Conservation (phyloP, 2,329 filamentous ascomycete genomes). For the Hirsutella rhossiliensis region DNA sequence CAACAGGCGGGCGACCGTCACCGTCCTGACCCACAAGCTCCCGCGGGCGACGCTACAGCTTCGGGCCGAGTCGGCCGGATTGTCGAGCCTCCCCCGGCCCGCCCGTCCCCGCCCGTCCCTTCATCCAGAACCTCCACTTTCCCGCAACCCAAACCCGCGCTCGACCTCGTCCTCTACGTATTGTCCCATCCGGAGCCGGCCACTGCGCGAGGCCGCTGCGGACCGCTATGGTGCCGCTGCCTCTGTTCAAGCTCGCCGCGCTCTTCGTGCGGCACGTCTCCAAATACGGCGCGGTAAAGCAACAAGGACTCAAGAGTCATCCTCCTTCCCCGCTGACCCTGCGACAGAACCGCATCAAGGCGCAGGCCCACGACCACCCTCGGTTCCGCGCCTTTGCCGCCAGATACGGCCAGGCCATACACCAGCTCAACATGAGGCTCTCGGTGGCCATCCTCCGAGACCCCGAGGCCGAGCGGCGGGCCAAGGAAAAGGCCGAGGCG, state of each 20-base stretch:
- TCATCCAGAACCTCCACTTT: too few species aligned
- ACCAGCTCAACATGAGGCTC: slow-evolving; percentile 55
- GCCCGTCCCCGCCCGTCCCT: too few species aligned
- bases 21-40: too few species aligned
- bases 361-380: slow-evolving; percentile 52
- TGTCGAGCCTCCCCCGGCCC: too few species aligned
- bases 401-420: slow-evolving; percentile 49
- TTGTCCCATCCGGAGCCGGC: too few species aligned
- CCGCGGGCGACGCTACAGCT: too few species aligned
- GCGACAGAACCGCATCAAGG: slow-evolving; percentile 50
- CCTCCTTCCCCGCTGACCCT: slow-evolving; percentile 6
- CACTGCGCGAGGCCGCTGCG: slow-evolving; percentile 1
- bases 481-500: slow-evolving; percentile 49
- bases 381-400: slow-evolving; percentile 49
- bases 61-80: too few species aligned
- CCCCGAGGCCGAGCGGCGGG: slow-evolving; percentile 41
- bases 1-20: too few species aligned
- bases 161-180: background rate
- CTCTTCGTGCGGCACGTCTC: slow-evolving; percentile 54
- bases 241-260: slow-evolving; percentile 54
- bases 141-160: background rate
- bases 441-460: slow-evolving; percentile 48
- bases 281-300: slow-evolving; percentile 57
- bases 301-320: background rate
- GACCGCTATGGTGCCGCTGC: slow-evolving; percentile 47